Evolutionary conservation across 2,329 filamentous ascomycete genomes (phyloP).

Genomic region (Diaporthe amygdali): DNA sequence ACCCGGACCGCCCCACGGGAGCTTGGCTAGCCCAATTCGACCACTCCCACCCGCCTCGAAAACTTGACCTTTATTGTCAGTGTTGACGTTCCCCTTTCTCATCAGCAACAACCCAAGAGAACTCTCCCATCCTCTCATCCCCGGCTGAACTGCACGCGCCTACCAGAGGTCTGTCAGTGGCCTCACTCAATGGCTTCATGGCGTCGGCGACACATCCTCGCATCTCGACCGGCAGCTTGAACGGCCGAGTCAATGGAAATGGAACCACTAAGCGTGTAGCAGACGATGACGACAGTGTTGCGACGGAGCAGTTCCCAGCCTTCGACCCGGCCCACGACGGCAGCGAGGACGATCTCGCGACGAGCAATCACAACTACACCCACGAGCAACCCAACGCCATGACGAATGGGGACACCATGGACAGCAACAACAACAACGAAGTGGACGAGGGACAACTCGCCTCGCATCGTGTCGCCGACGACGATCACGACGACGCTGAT

Average conservation of each 20-base stretch:
- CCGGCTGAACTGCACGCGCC: neutral
- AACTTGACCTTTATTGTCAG: neutral
- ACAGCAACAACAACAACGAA: neutral
- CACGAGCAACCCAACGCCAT: constrained; percentile 4
- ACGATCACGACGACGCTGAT: neutral
- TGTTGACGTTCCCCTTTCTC: neutral
- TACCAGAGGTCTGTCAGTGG: constrained; percentile 13
- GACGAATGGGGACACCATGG: neutral
- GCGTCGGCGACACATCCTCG: constrained; percentile 22
- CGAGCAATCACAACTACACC: constrained; percentile 17
- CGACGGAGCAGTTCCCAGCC: constrained; percentile 26
- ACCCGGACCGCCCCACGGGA: constrained; percentile 9
- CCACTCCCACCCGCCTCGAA: neutral
- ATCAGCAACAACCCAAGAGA: neutral
- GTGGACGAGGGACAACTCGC: neutral
- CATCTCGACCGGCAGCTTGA: constrained; percentile 17
- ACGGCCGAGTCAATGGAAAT: constrained; percentile 19
- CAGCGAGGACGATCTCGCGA: constrained; percentile 11
- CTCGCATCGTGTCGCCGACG: neutral
- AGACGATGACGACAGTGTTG: constrained; percentile 23
- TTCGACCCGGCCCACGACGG: constrained; percentile 27
- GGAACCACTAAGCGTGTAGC: constrained; percentile 11
- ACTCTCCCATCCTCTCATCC: neutral
- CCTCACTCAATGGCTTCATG: constrained; percentile 27
- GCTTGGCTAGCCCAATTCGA: neutral